phyloP scores from a whole-genome alignment of 805 yeast genomes.

The Lachancea sp. region DNA sequence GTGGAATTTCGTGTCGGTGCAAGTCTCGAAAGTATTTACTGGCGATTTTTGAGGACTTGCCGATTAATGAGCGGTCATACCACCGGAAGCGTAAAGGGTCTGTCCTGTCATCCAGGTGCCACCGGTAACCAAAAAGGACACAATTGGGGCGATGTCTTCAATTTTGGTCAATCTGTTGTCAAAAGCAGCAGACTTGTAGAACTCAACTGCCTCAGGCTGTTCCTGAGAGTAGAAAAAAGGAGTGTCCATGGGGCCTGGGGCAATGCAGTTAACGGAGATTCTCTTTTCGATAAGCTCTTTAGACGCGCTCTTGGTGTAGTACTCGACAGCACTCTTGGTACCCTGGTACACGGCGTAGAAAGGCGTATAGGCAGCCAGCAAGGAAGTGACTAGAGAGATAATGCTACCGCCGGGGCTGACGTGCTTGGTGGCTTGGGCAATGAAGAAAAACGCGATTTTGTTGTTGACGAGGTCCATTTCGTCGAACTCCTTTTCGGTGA shows the following conservation, averaged over 20 bases:
- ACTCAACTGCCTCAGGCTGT: conserved; percentile 44
- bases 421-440: conserved; percentile 48
- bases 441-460: conserved; percentile 55
- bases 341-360: conserved; percentile 51
- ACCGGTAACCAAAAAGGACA: conserved; percentile 53
- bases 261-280: conserved; percentile 49
- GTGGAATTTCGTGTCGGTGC: too few relatives aligned
- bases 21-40: too few relatives aligned
- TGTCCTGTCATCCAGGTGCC: conserved; percentile 71
- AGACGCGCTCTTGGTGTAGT: conserved; percentile 47
- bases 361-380: conserved; percentile 58
- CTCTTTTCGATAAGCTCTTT: conserved; percentile 43
- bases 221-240: conserved; percentile 62
- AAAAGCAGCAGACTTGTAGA: conserved; percentile 46
- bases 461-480: conserved; percentile 48
- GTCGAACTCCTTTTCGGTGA: conserved; percentile 50
- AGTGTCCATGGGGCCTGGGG: conserved; percentile 65
- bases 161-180: conserved; percentile 49
- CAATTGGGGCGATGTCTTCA: conserved; percentile 57
- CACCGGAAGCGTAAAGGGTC: conserved; percentile 58
- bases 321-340: conserved; percentile 50
- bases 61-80: conserved; percentile 52
- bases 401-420: conserved; percentile 49
- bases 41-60: not conserved
- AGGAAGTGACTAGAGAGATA: conserved; percentile 53